Percentiles rank a stretch among this genome's conserved stretches.
phyloP scores from a whole-genome alignment of 2,329 filamentous ascomycete species.

The Calonectria crousiana region DNA sequence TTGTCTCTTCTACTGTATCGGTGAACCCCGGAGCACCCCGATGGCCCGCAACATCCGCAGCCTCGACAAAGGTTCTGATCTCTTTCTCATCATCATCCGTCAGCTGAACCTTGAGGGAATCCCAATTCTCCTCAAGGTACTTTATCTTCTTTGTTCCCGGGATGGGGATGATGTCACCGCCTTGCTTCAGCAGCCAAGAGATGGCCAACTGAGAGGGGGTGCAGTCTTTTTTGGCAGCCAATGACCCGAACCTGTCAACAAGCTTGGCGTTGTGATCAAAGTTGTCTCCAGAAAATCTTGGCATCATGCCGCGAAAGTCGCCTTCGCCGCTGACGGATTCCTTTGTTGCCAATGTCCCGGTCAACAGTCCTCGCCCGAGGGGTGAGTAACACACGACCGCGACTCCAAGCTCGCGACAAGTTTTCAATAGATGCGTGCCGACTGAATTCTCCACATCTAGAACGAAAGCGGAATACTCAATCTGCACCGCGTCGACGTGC shows the following conservation, averaged over 20 bases:
- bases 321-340: conserved; percentile 52
- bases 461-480: conserved; percentile 66
- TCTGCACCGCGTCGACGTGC: conserved; percentile 63
- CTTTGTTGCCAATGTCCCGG: conserved; percentile 59
- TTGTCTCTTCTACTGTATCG: neutral
- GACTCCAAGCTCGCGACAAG: conserved; percentile 68
- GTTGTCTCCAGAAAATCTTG: conserved; percentile 38
- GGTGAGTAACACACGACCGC: conserved; percentile 70
- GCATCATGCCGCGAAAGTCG: conserved; percentile 14
- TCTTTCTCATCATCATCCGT: conserved; percentile 45
- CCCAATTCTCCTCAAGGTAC: conserved; percentile 57
- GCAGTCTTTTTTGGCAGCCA: conserved; percentile 65
- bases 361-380: conserved; percentile 69
- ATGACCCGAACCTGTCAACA: conserved; percentile 59
- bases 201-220: conserved; percentile 69
- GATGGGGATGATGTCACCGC: conserved; percentile 68
- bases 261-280: conserved; percentile 63
- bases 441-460: conserved; percentile 68
- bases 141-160: conserved; percentile 56
- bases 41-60: conserved; percentile 24
- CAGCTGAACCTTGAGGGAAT: conserved; percentile 44
- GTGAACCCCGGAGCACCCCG: neutral
- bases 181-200: conserved; percentile 71
- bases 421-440: conserved; percentile 60
- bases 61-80: conserved; percentile 37